Conservation (phyloP, 1,284 basidiomycete genomes). For the Ustilago hordei region DNA sequence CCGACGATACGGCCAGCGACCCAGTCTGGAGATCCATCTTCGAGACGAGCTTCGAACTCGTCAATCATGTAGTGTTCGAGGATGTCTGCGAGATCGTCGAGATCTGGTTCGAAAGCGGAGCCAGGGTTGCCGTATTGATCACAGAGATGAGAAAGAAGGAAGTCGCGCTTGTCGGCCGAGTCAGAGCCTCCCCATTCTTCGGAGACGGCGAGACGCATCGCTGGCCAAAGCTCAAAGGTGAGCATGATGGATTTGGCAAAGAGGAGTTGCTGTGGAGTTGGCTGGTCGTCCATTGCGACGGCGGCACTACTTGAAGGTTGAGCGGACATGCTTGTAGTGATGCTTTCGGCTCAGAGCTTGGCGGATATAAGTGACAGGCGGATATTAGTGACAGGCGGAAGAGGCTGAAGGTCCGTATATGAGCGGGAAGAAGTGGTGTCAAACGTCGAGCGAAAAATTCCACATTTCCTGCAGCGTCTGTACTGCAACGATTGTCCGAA, state of each 20-base stretch:
- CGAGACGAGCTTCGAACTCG: constrained; percentile 64
- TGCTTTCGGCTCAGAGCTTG: background rate
- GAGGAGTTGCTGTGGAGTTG: constrained; percentile 59
- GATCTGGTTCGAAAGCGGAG: constrained; percentile 50
- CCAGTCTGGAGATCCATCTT: constrained; percentile 60
- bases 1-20: constrained; percentile 59
- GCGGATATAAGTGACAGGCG: background rate
- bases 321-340: constrained; percentile 21
- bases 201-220: constrained; percentile 64
- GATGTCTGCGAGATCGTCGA: constrained; percentile 64
- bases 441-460: constrained; percentile 10
- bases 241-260: constrained; percentile 64
- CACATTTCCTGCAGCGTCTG: constrained; percentile 20
- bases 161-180: constrained; percentile 61
- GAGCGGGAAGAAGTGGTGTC: background rate
- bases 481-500: constrained; percentile 16
- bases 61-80: constrained; percentile 63
- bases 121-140: constrained; percentile 59
- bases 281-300: constrained; percentile 25
- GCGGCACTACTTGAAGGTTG: constrained; percentile 25
- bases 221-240: constrained; percentile 65
- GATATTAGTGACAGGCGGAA: constrained; percentile 1
- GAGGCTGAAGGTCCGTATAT: background rate
- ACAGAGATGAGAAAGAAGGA: constrained; percentile 62
- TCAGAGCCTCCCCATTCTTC: constrained; percentile 67